These are phyloP conservation scores for Chaetomiaceae sp. DNA, from an alignment of 2,329 filamentous ascomycete genomes.

Conservation along the genomic window DNA sequence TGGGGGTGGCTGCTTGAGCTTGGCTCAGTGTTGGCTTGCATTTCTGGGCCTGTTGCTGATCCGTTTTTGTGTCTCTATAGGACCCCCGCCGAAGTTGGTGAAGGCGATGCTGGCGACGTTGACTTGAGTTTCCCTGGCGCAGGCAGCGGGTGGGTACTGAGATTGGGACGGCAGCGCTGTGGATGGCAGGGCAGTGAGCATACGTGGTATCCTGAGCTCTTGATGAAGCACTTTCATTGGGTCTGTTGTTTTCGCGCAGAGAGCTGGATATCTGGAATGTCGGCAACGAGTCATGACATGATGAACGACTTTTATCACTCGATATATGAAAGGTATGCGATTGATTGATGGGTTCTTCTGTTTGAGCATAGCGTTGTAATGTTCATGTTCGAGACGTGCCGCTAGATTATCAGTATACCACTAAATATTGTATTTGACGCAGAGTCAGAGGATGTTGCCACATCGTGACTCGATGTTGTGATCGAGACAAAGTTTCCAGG, in stretches of 20 bases:
- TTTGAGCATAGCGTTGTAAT: no score
- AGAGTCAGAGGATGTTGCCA: no score
- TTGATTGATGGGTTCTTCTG: no score
- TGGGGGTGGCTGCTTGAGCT: no score
- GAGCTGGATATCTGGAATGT: not conserved
- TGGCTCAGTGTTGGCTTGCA: not conserved
- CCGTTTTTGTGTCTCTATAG: slow-evolving; percentile 37
- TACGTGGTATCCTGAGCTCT: not conserved
- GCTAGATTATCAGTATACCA: no score
- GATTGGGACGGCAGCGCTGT: no score
- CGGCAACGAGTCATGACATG: not conserved
- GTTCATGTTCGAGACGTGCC: no score
- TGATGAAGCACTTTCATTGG: not conserved
- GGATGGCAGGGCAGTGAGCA: not conserved
- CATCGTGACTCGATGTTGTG: no score
- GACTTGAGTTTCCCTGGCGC: slow-evolving; percentile 39
- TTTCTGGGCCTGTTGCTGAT: no score
- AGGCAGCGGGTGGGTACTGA: not conserved
- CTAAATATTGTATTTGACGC: no score
- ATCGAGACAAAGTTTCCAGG: no score
- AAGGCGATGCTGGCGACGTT: slow-evolving; percentile 66
- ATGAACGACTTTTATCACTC: not conserved
- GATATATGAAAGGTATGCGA: not conserved
- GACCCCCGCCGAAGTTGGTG: slow-evolving; percentile 56
- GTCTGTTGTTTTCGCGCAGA: not conserved